A percentile compares a stretch with the other conserved stretches of the same genome.
These are phyloP conservation scores for Coemansia sp. DNA, from an alignment of 192 early-diverging fungal species.

Conservation along the genomic window DNA sequence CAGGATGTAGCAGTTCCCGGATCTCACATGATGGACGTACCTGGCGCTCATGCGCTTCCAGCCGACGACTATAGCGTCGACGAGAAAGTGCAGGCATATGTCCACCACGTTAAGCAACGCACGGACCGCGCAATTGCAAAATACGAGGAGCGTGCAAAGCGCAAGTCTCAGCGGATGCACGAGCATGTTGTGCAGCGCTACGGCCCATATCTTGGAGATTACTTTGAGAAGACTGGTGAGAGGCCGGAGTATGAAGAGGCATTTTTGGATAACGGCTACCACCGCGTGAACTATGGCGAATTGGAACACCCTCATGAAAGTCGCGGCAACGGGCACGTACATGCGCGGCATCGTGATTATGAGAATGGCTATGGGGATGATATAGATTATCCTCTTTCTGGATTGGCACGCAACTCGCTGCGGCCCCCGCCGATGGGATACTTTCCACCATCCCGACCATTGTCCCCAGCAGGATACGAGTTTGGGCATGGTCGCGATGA, in stretches of 20 bases:
- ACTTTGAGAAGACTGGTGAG: conserved; percentile 27
- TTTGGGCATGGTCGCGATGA: conserved; percentile 21
- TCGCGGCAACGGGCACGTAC: neutral
- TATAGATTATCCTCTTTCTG: conserved; percentile 13
- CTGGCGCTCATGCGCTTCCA: neutral
- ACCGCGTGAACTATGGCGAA: conserved; percentile 9
- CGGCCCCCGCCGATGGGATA: conserved; percentile 46
- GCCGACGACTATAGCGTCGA: conserved; percentile 39
- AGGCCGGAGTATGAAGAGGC: conserved; percentile 11
- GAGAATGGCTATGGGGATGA: conserved; percentile 15
- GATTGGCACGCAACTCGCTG: conserved; percentile 1
- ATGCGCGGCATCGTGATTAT: conserved; percentile 4
- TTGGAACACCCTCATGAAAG: conserved; percentile 4
- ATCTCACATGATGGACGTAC: neutral
- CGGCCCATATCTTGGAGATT: conserved; percentile 40
- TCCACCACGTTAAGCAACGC: conserved; percentile 49
- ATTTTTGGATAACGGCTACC: neutral
- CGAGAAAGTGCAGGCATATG: conserved; percentile 45
- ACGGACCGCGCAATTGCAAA: conserved; percentile 40
- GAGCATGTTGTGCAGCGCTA: conserved; percentile 50
- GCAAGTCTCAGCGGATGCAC: conserved; percentile 50
- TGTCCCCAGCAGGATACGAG: conserved; percentile 20
- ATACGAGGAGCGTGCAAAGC: conserved; percentile 41
- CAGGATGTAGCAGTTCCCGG: conserved; percentile 28
- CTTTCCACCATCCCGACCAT: conserved; percentile 33